These are phyloP conservation scores for Tubosaeta sp. DNA, from an alignment of 768 basidiomycete species.

Conservation along the genomic window DNA sequence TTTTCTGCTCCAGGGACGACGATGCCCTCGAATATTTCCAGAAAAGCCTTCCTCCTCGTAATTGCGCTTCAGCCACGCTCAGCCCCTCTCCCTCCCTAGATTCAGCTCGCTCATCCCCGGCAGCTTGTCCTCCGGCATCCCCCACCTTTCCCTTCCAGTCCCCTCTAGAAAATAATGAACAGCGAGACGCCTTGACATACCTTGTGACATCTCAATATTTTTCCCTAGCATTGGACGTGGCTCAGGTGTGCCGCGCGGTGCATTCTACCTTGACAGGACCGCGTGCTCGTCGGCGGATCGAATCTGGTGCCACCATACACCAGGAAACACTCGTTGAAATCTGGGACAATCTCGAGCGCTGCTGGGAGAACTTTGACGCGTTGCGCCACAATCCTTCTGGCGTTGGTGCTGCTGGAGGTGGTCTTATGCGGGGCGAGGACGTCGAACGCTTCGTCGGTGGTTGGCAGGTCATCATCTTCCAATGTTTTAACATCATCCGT, in stretches of 20 bases:
- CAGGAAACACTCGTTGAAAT: conserved; percentile 64
- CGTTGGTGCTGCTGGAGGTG: conserved; percentile 35
- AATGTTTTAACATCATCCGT: conserved; percentile 85
- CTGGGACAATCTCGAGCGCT: conserved; percentile 80
- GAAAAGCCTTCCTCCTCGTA: conserved; percentile 47
- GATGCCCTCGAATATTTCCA: conserved; percentile 78
- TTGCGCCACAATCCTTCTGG: conserved; percentile 46
- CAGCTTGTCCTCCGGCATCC: conserved; percentile 17
- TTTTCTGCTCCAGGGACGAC: conserved; percentile 44
- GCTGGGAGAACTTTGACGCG: conserved; percentile 80
- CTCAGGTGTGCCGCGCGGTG: conserved; percentile 71
- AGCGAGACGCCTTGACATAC: conserved; percentile 40
- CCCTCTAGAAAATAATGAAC: conserved; percentile 23
- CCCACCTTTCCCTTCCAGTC: conserved; percentile 24
- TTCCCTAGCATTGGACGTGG: conserved; percentile 69
- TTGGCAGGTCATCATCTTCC: conserved; percentile 93
- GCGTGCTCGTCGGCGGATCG: conserved; percentile 57
- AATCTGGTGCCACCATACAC: conserved; percentile 52
- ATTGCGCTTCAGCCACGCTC: conserved; percentile 24
- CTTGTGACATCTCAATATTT: conserved; percentile 56
- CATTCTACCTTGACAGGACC: conserved; percentile 77
- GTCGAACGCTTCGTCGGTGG: conserved; percentile 69
- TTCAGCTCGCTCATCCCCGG: conserved; percentile 34
- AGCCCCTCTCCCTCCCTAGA: conserved; percentile 31
- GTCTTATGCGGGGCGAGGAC: conserved; percentile 44